Base-by-base conservation (phyloP, 768 basidiomycete species). In the Rhodotorula sphaerocarpa region DNA sequence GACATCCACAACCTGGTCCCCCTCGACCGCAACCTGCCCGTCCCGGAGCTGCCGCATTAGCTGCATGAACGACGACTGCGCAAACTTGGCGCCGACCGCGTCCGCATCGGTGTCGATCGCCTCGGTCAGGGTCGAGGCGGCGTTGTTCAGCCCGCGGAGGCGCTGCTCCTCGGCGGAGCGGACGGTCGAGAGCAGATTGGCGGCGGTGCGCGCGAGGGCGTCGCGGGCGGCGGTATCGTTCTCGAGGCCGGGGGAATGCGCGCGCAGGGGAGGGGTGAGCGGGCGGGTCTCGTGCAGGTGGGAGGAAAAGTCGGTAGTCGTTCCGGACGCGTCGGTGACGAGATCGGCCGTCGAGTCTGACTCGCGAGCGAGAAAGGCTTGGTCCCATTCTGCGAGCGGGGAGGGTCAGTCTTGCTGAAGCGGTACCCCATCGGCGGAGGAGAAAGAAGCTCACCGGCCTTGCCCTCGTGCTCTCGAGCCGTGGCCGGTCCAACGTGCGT, bases 21-120 rank as follows among this genome's bases (percentile, higher is more conserved):
- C 87, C 51, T 87, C 83, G 4, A 93, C 84, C 21, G 84, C 79
- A 44, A 89, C 79, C 71, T 86, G 81, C 12, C 84, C 82, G 75
- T 91, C 90, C 43, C 88, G 79, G 58, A 95, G 76, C 74, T 88
- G 84, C 55, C 81, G 82, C 90, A 95, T 93, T 31, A 95, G 79
- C 27, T 80, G 80, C 79, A 95, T 79, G 73, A 95, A 95, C 61
- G 82, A 80, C 74, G 88, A 90, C 36, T 88, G 81, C 75, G 83
- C 80, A 71, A 95, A 90, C 74, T 93, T 95, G 41, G 84, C 82
- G 72, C 88, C 90, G 71, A 81, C 79, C 57, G 87, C 87, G 61
- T 84, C 76, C 71, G 81, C 36, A 5, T 42, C 28, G 21, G 48
- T 36, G 15, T 42, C 45, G 1, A 12, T 48, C 11, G 5, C 41